phyloP scores from a whole-genome alignment of 306 rosid genomes.

The Cicer bijugum region DNA sequence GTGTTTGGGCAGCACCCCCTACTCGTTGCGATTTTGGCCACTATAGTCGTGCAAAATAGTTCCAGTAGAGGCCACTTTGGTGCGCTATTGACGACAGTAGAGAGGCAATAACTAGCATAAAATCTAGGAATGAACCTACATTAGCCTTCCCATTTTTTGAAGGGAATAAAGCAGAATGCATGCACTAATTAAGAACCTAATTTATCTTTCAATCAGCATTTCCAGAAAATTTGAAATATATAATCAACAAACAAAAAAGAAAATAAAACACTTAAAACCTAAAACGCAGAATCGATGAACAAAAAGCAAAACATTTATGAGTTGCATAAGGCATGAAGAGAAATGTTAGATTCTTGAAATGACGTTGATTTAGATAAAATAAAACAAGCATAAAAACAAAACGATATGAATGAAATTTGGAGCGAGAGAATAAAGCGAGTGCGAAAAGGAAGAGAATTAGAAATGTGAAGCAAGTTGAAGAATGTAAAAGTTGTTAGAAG shows the following conservation, averaged over 20 bases:
- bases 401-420: neutral
- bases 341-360: neutral
- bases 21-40: no score
- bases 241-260: neutral
- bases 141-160: neutral
- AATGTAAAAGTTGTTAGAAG: neutral
- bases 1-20: no score
- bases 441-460: neutral
- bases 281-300: neutral
- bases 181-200: slow-evolving; percentile 6
- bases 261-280: neutral
- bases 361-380: neutral
- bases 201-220: neutral
- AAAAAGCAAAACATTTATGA: neutral
- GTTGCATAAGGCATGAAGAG: neutral
- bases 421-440: slow-evolving; percentile 16
- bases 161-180: neutral
- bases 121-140: slow-evolving; percentile 1
- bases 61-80: neutral
- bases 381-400: neutral
- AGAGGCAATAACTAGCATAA: slow-evolving; percentile 20
- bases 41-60: no score
- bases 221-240: neutral
- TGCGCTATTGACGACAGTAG: neutral
- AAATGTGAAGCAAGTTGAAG: slow-evolving; percentile 12